A percentile compares a stretch with the other conserved stretches of the same genome.
Conservation (phyloP, 1,139 yeast species). For the Blastobotrys serpentis region DNA sequence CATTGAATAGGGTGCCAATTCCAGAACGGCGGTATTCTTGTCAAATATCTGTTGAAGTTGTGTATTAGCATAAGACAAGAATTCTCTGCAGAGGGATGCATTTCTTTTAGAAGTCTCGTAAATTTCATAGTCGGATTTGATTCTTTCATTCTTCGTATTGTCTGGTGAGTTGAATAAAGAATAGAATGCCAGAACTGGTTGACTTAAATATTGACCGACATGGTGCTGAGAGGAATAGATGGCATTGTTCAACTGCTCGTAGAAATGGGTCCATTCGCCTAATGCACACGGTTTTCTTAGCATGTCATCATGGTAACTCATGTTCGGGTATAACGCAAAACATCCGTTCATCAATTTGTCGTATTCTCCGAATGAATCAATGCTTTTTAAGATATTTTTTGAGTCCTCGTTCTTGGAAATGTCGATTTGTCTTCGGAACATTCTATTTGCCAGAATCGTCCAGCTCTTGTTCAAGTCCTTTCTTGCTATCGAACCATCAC, state of each 20-base stretch:
- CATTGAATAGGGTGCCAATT: slow-evolving; percentile 36
- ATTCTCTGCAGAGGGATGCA: slow-evolving; percentile 30
- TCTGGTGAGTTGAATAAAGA: slow-evolving; percentile 56
- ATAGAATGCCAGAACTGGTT: slow-evolving; percentile 64
- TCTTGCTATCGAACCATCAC: slow-evolving; percentile 19
- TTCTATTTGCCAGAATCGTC: slow-evolving; percentile 30
- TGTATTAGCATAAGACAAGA: slow-evolving; percentile 24
- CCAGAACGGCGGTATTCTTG: slow-evolving; percentile 28
- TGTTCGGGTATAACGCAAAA: slow-evolving; percentile 58
- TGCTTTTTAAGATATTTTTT: slow-evolving; percentile 46
- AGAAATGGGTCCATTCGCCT: slow-evolving; percentile 76
- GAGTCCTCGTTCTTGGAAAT: slow-evolving; percentile 52
- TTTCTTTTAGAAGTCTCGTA: slow-evolving; percentile 25
- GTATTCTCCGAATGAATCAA: slow-evolving; percentile 48
- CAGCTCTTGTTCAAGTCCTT: slow-evolving; percentile 29
- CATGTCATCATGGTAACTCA: slow-evolving; percentile 64
- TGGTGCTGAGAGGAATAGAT: slow-evolving; percentile 49
- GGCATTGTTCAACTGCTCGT: slow-evolving; percentile 52
- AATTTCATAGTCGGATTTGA: slow-evolving; percentile 47
- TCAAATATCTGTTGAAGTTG: slow-evolving; percentile 27
- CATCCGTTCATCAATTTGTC: slow-evolving; percentile 72
- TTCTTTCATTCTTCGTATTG: slow-evolving; percentile 42
- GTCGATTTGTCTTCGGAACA: slow-evolving; percentile 43
- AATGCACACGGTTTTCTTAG: slow-evolving; percentile 61
- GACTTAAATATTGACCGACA: slow-evolving; percentile 53